phyloP scores from a whole-genome alignment of 768 basidiomycete species.

The Mycena amicta region DNA sequence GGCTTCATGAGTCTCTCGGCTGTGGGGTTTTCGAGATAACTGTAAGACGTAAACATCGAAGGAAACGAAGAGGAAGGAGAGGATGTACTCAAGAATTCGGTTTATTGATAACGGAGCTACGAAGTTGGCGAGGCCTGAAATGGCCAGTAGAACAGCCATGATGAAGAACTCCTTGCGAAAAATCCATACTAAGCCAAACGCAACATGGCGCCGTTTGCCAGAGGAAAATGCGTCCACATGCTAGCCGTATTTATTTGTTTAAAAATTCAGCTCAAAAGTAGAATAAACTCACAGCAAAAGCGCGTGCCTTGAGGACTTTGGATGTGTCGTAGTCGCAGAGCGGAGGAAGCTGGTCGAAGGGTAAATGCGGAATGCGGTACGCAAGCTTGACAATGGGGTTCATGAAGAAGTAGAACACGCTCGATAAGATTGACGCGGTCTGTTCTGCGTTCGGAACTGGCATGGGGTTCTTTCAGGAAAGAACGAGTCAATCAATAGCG shows the following conservation, averaged over 20 bases:
- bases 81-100: constrained; percentile 35
- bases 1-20: too few species aligned
- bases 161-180: constrained; percentile 29
- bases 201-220: constrained; percentile 15
- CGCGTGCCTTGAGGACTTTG: too few species aligned
- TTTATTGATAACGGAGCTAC: constrained; percentile 45
- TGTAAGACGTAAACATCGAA: constrained; percentile 8
- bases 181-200: constrained; percentile 45
- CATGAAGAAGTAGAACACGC: constrained; percentile 51
- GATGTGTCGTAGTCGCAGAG: constrained; percentile 60
- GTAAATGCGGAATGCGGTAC: too few species aligned
- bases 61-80: background rate
- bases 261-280: constrained; percentile 17
- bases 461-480: too few species aligned
- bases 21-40: constrained; percentile 45
- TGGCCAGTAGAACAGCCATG: constrained; percentile 28
- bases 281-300: too few species aligned
- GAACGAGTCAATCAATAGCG: too few species aligned
- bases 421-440: constrained; percentile 48
- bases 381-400: constrained; percentile 51
- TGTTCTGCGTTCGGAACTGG: too few species aligned
- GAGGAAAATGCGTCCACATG: background rate
- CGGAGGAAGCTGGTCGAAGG: constrained; percentile 57
- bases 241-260: background rate
- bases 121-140: constrained; percentile 31